Base-by-base conservation (phyloP, 2,329 filamentous ascomycete genomes). In the Mycocentrospora acerina region DNA sequence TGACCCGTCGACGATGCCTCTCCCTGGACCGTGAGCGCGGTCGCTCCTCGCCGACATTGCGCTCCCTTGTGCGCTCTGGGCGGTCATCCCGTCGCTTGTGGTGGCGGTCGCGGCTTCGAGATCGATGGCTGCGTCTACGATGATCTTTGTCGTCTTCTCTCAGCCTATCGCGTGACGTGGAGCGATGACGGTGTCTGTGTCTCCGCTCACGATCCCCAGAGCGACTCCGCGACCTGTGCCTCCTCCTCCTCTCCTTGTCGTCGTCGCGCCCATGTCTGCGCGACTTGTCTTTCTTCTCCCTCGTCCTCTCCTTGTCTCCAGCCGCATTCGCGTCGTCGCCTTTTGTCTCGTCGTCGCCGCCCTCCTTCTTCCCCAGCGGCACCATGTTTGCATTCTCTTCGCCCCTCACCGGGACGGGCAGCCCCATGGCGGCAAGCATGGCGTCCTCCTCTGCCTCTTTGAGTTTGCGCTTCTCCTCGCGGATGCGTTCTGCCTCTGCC, bases 381-480 rank as follows among this genome's bases (percentile, higher is more conserved):
- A 70, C 72, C 55, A 76, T 45, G 45, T 82, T 82, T 32, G 79
- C 80, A 63, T 93, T 94, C 3, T 78, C 77, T 4, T 77, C 79
- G 1, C 77, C 79, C 1, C 73, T 72, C 32, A 80, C 78, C 1
- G 84, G 79, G 2, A 86, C 76, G 0, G 88, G 89, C 19, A 96
- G 71, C 0, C 93, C 93, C 37, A 98, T 72, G 0, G 90, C 90
- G 29, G 75, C 78, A 3, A 89, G 83, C 63, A 97, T 84, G 2
- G 90, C 93, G 65, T 96, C 91, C 62, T 95, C 88, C 60, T 98
- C 93, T 0, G 86, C 88, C 66, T 95, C 87, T 60, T 95, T 96
- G 62, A 96, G 78, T 53, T 78, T 82, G 53, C 82, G 80, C 55
- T 93, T 78, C 67, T 96, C 91, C 57, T 89, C 86, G 60, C 55